Conservation (phyloP, 805 yeast species). For the Candida glaebosa region DNA sequence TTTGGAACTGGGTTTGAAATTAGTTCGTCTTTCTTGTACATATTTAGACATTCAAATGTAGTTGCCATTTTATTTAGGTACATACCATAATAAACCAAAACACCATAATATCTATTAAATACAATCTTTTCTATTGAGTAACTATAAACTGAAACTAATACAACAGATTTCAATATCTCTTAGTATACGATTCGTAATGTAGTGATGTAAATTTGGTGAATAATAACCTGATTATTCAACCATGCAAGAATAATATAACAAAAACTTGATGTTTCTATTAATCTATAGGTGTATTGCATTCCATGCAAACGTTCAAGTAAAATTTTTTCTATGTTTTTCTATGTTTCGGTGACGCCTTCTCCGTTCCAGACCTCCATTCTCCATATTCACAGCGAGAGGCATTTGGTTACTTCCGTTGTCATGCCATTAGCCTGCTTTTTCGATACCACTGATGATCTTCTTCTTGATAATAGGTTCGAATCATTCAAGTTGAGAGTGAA, state of each 20-base stretch:
- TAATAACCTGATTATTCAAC: conserved; percentile 5
- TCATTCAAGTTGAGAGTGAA: conserved; percentile 64
- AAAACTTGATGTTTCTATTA: not conserved
- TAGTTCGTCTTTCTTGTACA: too few relatives aligned
- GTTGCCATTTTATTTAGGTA: too few relatives aligned
- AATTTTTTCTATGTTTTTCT: not conserved
- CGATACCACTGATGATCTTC: conserved; percentile 34
- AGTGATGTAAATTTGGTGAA: conserved; percentile 1
- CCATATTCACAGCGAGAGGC: conserved; percentile 4
- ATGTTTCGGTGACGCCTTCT: not conserved
- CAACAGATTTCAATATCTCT: not conserved
- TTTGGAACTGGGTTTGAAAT: too few relatives aligned
- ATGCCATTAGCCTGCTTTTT: conserved; percentile 1
- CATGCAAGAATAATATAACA: not conserved
- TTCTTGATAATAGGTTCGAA: conserved; percentile 58
- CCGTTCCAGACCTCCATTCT: not conserved
- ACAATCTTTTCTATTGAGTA: not conserved
- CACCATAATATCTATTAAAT: not conserved
- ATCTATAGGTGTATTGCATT: not conserved
- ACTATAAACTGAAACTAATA: not conserved
- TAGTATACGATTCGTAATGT: too few relatives aligned
- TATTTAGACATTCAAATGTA: too few relatives aligned
- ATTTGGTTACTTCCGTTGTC: conserved; percentile 2
- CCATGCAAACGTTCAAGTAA: not conserved
- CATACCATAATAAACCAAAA: too few relatives aligned